Evolutionary conservation across 2,329 filamentous ascomycete genomes (phyloP), one percentile per base, ranked within the genome.

Genomic region (Malbranchea cinnamomea): DNA sequence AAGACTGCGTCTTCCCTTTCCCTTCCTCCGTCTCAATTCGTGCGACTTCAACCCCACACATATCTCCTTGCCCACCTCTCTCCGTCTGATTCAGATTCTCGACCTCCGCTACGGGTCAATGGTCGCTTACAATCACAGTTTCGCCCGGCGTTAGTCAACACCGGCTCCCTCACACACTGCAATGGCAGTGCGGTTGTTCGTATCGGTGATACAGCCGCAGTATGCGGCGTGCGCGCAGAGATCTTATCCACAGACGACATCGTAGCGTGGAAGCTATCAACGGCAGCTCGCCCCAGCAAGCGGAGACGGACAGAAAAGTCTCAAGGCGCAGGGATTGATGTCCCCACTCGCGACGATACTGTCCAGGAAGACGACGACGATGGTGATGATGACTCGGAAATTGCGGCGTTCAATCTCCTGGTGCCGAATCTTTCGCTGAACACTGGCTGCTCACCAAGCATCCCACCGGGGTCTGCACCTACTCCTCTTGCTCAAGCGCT

Each of bases 361-460:
- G 32, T 31, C 4, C 39, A 36, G 17, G 28, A 38, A 3, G 68
- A 73, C 33, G 68, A 73, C 7, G 45, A 54, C 6, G 46, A 53
- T 9, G 43, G 52, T 4, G 46, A 53, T 1, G 53, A 65, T 27
- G 46, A 69, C 14, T 57, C 60, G 15, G 50, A 56, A 4, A 53
- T 74, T 12, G 46, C 53, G 37, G 49, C 56, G 28, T 50, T 62
- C 47, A 74, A 82, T 45, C 60, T 98, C 9, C 60, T 98, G 2
- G 85, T 98, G 2, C 87, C 89, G 2, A 98, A 98, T 49, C 71
- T 98, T 32, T 89, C 94, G 49, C 62, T 98, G 18, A 78, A 78
- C 19, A 98, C 89, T 1, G 89, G 89, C 20, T 91, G 80, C 48
- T 80, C 84, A 5, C 85, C 87, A 2, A 69, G 78, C 13, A 83